Percentiles rank a stretch among this genome's conserved stretches.
These are phyloP conservation scores for Fistulinella prunicolor DNA, from an alignment of 768 basidiomycete species.

Conservation along the genomic window DNA sequence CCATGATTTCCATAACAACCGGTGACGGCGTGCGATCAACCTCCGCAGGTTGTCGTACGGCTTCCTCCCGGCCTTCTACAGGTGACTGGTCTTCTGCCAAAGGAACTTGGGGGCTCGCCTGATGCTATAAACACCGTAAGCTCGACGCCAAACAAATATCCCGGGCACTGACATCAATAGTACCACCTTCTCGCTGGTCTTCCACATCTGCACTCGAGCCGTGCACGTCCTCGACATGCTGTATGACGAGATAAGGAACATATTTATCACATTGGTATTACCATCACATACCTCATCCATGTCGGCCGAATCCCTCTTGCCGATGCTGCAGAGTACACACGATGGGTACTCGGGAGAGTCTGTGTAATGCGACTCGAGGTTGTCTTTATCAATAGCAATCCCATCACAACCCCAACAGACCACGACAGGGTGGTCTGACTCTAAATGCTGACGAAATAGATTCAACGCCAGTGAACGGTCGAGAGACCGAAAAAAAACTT, in stretches of 20 bases:
- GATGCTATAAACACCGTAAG: conserved; percentile 9
- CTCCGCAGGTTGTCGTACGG: neutral
- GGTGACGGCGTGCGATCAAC: neutral
- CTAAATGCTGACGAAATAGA: conserved; percentile 17
- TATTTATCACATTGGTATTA: neutral
- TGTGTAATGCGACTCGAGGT: conserved; percentile 22
- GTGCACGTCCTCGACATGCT: conserved; percentile 23
- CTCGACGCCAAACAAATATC: neutral
- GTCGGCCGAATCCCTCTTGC: conserved; percentile 11
- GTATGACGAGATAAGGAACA: conserved; percentile 5
- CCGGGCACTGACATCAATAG: conserved; percentile 4
- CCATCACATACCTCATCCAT: conserved; percentile 25
- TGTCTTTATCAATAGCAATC: conserved; percentile 18
- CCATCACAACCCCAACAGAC: conserved; percentile 32
- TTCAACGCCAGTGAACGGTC: neutral
- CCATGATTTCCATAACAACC: neutral
- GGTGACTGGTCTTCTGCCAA: neutral
- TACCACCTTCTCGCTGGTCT: too few relatives aligned
- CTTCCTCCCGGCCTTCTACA: neutral
- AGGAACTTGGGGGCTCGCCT: conserved; percentile 4
- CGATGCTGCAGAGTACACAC: conserved; percentile 17
- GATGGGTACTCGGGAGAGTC: conserved; percentile 21
- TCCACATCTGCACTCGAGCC: conserved; percentile 1
- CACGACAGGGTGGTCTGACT: conserved; percentile 19
- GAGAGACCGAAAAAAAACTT: conserved; percentile 4